A percentile compares a stretch with the other conserved stretches of the same genome.
These are phyloP conservation scores for Colletotrichum higginsianum DNA, from an alignment of 2,329 filamentous ascomycete genomes.

Conservation along the genomic window DNA sequence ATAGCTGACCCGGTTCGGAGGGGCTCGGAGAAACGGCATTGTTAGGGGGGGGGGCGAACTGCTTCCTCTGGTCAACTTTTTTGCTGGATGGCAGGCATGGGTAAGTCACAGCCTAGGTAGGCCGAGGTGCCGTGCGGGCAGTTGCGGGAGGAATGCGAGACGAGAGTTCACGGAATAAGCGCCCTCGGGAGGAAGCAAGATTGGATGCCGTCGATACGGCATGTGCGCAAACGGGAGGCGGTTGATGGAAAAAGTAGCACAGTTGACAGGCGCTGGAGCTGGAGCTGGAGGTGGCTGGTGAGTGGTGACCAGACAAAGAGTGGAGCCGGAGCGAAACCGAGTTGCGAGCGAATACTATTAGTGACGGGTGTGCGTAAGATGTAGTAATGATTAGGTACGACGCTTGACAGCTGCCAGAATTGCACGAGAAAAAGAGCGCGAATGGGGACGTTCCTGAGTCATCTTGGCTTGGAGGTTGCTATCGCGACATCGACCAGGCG, in stretches of 20 bases:
- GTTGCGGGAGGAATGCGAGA: neutral
- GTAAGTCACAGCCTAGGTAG: slow-evolving; percentile 2
- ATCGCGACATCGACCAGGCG: slow-evolving; percentile 32
- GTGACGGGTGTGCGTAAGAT: slow-evolving; percentile 29
- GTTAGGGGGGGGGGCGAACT: neutral
- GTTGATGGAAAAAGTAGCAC: neutral
- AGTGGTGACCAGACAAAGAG: neutral
- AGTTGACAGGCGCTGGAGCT: neutral
- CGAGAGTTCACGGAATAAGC: slow-evolving; percentile 14
- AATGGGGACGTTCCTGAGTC: slow-evolving; percentile 28
- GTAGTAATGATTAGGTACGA: slow-evolving; percentile 27
- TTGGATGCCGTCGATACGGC: slow-evolving; percentile 2
- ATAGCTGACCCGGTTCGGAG: slow-evolving; percentile 15
- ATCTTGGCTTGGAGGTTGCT: slow-evolving; percentile 17
- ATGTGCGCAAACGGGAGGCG: slow-evolving; percentile 11
- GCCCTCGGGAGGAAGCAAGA: slow-evolving; percentile 11
- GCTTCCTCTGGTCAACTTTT: slow-evolving; percentile 2
- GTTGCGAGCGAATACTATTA: slow-evolving; percentile 16
- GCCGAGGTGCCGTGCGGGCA: neutral
- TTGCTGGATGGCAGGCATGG: neutral
- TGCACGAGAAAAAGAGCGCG: slow-evolving; percentile 34
- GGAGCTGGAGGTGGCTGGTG: neutral
- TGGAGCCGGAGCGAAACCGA: slow-evolving; percentile 5
- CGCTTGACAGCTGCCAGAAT: slow-evolving; percentile 12
- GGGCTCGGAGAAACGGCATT: slow-evolving; percentile 29